A percentile compares a stretch with the other conserved stretches of the same genome.
These are phyloP conservation scores for Coemansia sp. DNA, from an alignment of 192 early-diverging fungal genomes.

Conservation along the genomic window DNA sequence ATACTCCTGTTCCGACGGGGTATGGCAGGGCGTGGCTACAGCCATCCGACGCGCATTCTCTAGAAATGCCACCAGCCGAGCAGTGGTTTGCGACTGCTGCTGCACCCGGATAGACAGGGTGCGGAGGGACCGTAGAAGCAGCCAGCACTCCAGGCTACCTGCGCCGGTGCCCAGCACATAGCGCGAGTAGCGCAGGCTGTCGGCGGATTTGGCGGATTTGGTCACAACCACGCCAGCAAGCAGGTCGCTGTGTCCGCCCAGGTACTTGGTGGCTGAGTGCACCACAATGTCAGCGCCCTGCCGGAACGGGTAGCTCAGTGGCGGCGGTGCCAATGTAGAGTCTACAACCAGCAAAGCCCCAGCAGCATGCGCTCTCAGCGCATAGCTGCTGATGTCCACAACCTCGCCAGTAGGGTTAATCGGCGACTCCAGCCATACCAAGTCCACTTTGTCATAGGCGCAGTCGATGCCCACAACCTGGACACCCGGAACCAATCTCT, in stretches of 20 bases:
- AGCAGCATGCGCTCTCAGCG: conserved; percentile 47
- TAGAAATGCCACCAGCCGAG: conserved; percentile 57
- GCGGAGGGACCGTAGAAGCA: conserved; percentile 59
- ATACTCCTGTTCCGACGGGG: conserved; percentile 18
- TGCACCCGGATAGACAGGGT: conserved; percentile 63
- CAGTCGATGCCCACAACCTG: conserved; percentile 39
- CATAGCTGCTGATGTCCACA: conserved; percentile 33
- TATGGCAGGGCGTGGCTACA: conserved; percentile 39
- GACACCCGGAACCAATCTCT: conserved; percentile 13
- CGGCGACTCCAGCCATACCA: conserved; percentile 65
- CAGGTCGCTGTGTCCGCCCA: conserved; percentile 69
- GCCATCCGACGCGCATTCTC: conserved; percentile 39
- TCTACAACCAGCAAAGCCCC: conserved; percentile 62
- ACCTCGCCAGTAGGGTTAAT: conserved; percentile 63
- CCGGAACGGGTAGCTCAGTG: conserved; percentile 59
- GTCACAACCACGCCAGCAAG: conserved; percentile 64
- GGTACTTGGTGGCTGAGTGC: conserved; percentile 71
- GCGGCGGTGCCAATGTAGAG: conserved; percentile 70
- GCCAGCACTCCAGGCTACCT: conserved; percentile 67
- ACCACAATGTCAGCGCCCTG: conserved; percentile 67
- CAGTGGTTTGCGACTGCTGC: conserved; percentile 60
- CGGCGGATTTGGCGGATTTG: conserved; percentile 35
- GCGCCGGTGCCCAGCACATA: conserved; percentile 55
- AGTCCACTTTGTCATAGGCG: conserved; percentile 46
- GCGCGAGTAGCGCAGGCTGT: conserved; percentile 52